Conservation (phyloP, 2,329 filamentous ascomycete genomes). For the Claviceps humidiphila region DNA sequence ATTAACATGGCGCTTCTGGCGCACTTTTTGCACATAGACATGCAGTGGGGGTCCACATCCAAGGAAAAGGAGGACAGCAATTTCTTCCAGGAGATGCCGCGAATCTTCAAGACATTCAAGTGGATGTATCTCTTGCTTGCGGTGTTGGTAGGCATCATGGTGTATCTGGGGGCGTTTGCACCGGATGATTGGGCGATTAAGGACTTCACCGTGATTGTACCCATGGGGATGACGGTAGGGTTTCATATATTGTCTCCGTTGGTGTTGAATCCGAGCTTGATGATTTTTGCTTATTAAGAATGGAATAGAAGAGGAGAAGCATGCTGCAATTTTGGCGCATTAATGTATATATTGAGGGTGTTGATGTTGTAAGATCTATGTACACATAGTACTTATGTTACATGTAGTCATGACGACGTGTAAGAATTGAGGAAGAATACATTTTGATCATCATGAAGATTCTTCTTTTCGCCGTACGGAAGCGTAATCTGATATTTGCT, state of each 20-base stretch:
- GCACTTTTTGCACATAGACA: slow-evolving; percentile 30
- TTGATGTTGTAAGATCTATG: too few relatives aligned
- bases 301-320: neutral
- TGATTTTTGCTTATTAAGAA: slow-evolving; percentile 23
- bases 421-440: too few relatives aligned
- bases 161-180: slow-evolving; percentile 33
- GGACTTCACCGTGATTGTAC: slow-evolving; percentile 43
- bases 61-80: slow-evolving; percentile 44
- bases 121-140: slow-evolving; percentile 30
- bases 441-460: too few relatives aligned
- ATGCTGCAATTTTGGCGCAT: too few relatives aligned
- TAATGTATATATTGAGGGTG: too few relatives aligned
- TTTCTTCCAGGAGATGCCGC: slow-evolving; percentile 43
- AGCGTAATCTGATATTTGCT: too few relatives aligned
- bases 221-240: slow-evolving; percentile 30
- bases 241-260: slow-evolving; percentile 40
- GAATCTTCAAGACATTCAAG: slow-evolving; percentile 43
- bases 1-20: slow-evolving; percentile 27
- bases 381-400: too few relatives aligned
- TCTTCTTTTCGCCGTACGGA: too few relatives aligned
- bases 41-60: slow-evolving; percentile 41
- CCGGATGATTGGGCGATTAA: slow-evolving; percentile 47
- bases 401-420: too few relatives aligned
- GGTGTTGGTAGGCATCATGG: slow-evolving; percentile 34
- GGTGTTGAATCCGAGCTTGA: slow-evolving; percentile 47